Evolutionary conservation across 768 basidiomycete species (phyloP).

Genomic region (Lentinula edodes): DNA sequence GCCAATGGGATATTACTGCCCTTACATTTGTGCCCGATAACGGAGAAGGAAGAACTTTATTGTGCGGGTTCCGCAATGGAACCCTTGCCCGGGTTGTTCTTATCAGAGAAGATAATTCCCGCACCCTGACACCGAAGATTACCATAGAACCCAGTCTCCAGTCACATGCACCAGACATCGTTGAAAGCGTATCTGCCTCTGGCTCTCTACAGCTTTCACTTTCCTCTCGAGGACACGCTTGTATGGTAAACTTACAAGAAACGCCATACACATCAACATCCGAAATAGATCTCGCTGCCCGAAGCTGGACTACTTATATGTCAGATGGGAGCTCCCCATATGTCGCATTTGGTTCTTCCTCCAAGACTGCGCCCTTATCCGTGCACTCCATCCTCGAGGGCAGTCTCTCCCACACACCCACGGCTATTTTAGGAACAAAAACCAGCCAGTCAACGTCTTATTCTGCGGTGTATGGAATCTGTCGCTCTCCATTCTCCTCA

Average conservation of each 20-base stretch:
- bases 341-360: conserved; percentile 65
- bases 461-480: conserved; percentile 72
- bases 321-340: conserved; percentile 48
- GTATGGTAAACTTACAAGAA: conserved; percentile 25
- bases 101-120: conserved; percentile 16
- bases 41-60: conserved; percentile 37
- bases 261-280: conserved; percentile 15
- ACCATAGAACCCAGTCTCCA: conserved; percentile 4
- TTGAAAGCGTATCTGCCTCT: conserved; percentile 53
- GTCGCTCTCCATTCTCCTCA: conserved; percentile 52
- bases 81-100: conserved; percentile 38
- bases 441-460: conserved; percentile 16
- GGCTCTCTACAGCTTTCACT: conserved; percentile 45
- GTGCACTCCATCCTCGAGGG: conserved; percentile 49
- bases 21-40: conserved; percentile 43
- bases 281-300: conserved; percentile 39
- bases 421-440: conserved; percentile 39
- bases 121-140: conserved; percentile 17
- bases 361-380: conserved; percentile 45
- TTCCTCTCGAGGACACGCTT: conserved; percentile 49
- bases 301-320: conserved; percentile 63
- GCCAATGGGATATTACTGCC: conserved; percentile 47
- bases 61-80: conserved; percentile 59
- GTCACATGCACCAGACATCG: conserved; percentile 28
- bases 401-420: conserved; percentile 40